These are phyloP conservation scores for Coelastrella sp. DNA, from an alignment of 139 green algal genomes.

Conservation along the genomic window DNA sequence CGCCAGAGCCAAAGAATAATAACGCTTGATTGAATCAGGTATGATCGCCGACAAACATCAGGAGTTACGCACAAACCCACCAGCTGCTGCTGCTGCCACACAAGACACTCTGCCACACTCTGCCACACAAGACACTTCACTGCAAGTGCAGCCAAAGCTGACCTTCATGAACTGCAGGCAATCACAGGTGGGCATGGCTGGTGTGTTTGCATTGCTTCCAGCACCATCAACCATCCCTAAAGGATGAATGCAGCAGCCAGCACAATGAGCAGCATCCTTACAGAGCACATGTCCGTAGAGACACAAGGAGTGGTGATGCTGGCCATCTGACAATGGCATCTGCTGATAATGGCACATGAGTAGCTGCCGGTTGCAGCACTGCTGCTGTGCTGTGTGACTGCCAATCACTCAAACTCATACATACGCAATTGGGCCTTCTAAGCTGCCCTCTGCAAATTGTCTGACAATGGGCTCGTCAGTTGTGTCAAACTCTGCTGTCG, in stretches of 20 bases:
- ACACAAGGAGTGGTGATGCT: no score
- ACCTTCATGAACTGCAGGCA: no score
- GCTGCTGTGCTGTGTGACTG: not conserved
- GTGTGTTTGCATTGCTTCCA: no score
- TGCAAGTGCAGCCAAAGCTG: no score
- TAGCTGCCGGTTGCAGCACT: not conserved
- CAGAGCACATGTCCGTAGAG: not conserved
- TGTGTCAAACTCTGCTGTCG: slow-evolving; percentile 92
- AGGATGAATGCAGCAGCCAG: no score
- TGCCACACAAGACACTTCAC: not conserved
- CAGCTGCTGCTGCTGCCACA: not conserved
- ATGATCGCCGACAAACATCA: no score
- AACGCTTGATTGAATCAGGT: no score
- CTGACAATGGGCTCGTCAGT: slow-evolving; percentile 94
- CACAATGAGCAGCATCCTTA: not conserved
- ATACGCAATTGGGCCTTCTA: slow-evolving; percentile 93
- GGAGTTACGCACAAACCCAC: not conserved
- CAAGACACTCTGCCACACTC: not conserved
- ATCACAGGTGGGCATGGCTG: no score
- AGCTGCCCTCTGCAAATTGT: slow-evolving; percentile 92
- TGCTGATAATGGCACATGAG: not conserved
- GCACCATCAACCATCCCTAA: no score
- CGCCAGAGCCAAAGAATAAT: no score
- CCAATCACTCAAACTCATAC: slow-evolving; percentile 56
- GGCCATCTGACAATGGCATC: not conserved